A percentile compares a stretch with the other conserved stretches of the same genome.
phyloP scores from a whole-genome alignment of 2,329 filamentous ascomycete species.

The Salinomyces thailandicus region DNA sequence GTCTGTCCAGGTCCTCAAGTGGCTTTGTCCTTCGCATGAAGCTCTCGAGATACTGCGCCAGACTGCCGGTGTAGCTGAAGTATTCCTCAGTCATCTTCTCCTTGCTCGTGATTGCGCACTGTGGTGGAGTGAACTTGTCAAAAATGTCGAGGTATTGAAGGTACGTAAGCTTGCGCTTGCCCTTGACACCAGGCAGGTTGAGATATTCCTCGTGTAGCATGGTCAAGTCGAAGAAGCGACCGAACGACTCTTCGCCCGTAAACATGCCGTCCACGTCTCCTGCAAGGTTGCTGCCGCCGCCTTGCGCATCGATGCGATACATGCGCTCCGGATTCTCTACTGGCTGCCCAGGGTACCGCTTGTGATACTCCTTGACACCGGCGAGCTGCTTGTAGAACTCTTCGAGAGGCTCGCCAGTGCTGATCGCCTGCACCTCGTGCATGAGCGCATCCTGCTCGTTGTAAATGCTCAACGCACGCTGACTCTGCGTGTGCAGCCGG shows the following conservation, averaged over 20 bases:
- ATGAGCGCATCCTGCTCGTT: slow-evolving; percentile 62
- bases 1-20: slow-evolving; percentile 71
- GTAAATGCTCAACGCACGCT: slow-evolving; percentile 72
- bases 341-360: slow-evolving; percentile 83
- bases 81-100: slow-evolving; percentile 91
- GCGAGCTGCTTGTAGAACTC: slow-evolving; percentile 81
- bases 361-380: slow-evolving; percentile 77
- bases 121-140: slow-evolving; percentile 69
- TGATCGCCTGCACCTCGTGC: slow-evolving; percentile 73
- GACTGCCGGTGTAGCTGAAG: slow-evolving; percentile 72
- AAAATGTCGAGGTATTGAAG: slow-evolving; percentile 88
- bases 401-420: slow-evolving; percentile 75
- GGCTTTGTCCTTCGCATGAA: slow-evolving; percentile 80
- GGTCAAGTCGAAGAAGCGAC: slow-evolving; percentile 84
- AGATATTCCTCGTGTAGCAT: slow-evolving; percentile 76
- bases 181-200: slow-evolving; percentile 75
- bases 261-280: slow-evolving; percentile 80
- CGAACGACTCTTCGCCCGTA: slow-evolving; percentile 88
- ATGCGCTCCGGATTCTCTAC: slow-evolving; percentile 90
- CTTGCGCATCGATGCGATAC: slow-evolving; percentile 65
- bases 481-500: slow-evolving; percentile 78
- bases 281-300: slow-evolving; percentile 32
- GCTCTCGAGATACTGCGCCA: slow-evolving; percentile 74
- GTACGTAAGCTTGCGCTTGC: slow-evolving; percentile 58
- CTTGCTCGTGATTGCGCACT: slow-evolving; percentile 61